Conservation (phyloP, 1,284 basidiomycete genomes). For the Calocybe gambosa region DNA sequence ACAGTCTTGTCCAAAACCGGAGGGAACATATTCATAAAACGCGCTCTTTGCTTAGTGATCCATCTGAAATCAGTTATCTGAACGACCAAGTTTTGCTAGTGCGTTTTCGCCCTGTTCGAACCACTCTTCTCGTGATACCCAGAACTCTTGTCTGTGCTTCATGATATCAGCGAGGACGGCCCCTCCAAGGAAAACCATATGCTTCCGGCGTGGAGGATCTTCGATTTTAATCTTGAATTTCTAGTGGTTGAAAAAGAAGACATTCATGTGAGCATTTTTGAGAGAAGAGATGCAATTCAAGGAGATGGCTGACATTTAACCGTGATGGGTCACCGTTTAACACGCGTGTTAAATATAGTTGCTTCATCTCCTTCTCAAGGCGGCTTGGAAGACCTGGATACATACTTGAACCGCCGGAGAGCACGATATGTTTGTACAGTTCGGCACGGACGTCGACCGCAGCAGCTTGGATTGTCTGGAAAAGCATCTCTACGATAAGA, state of each 20-base stretch:
- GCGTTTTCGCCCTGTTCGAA: slow-evolving; percentile 80
- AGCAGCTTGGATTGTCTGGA: slow-evolving; percentile 91
- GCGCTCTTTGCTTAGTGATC: not conserved
- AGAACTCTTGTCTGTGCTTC: slow-evolving; percentile 93
- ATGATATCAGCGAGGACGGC: slow-evolving; percentile 97
- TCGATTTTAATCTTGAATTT: slow-evolving; percentile 99
- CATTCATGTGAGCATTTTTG: not conserved
- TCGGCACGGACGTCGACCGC: slow-evolving; percentile 89
- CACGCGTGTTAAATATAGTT: slow-evolving; percentile 90
- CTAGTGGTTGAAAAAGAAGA: slow-evolving; percentile 35
- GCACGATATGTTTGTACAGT: slow-evolving; percentile 97
- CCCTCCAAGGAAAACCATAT: slow-evolving; percentile 99
- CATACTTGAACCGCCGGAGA: slow-evolving; percentile 97
- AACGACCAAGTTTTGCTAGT: slow-evolving; percentile 78
- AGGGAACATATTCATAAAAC: too few relatives aligned
- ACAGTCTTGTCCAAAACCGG: not conserved
- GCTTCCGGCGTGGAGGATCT: slow-evolving; percentile 95
- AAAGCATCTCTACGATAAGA: slow-evolving; percentile 89
- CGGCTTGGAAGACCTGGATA: slow-evolving; percentile 96
- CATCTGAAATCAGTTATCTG: slow-evolving; percentile 31
- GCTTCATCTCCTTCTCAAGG: slow-evolving; percentile 99
- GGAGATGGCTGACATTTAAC: slow-evolving; percentile 71
- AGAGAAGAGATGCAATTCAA: too few relatives aligned
- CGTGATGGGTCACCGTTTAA: slow-evolving; percentile 81
- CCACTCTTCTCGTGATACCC: slow-evolving; percentile 93